Evolutionary conservation across 495 filamentous ascomycete genomes (phyloP).

Genomic region (Lepraria neglecta): DNA sequence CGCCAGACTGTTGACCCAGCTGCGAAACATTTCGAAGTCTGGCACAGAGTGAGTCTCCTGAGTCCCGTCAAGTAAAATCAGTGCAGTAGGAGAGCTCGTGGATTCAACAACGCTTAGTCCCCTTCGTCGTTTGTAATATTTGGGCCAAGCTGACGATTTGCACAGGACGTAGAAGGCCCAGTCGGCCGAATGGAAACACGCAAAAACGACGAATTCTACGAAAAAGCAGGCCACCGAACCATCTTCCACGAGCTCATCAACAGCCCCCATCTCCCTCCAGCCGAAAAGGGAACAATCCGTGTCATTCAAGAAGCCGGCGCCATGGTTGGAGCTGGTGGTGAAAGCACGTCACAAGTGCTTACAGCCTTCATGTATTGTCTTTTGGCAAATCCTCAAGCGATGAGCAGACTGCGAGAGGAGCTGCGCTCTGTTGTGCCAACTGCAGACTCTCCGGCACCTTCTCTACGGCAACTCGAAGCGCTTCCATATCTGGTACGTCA

Average conservation of each 20-base stretch:
- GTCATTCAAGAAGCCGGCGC: constrained; percentile 24
- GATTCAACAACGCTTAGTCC: too few species aligned
- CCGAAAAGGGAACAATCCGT: constrained; percentile 19
- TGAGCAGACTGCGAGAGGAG: constrained; percentile 29
- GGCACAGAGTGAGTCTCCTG: constrained; percentile 19
- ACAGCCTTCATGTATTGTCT: constrained; percentile 18
- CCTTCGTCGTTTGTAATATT: too few species aligned
- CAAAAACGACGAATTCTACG: constrained; percentile 22
- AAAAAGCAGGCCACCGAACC: constrained; percentile 21
- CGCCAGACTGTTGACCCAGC: constrained; percentile 18
- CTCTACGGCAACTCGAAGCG: constrained; percentile 43
- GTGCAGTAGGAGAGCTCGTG: too few species aligned
- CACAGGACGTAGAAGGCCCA: constrained; percentile 17
- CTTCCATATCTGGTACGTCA: constrained; percentile 43
- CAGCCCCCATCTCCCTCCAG: constrained; percentile 15
- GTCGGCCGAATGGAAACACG: constrained; percentile 17
- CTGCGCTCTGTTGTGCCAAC: constrained; percentile 33
- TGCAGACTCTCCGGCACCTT: constrained; percentile 26
- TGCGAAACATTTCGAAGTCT: constrained; percentile 23
- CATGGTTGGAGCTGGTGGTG: constrained; percentile 22
- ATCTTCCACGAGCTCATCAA: constrained; percentile 25
- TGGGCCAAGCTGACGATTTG: neutral
- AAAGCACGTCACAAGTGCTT: constrained; percentile 21
- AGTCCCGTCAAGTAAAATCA: neutral
- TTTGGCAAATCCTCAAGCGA: constrained; percentile 18